Evolutionary conservation across 257 asterid species (phyloP), one percentile per base, ranked within the genome.

Genomic region (Datura wrightii): DNA sequence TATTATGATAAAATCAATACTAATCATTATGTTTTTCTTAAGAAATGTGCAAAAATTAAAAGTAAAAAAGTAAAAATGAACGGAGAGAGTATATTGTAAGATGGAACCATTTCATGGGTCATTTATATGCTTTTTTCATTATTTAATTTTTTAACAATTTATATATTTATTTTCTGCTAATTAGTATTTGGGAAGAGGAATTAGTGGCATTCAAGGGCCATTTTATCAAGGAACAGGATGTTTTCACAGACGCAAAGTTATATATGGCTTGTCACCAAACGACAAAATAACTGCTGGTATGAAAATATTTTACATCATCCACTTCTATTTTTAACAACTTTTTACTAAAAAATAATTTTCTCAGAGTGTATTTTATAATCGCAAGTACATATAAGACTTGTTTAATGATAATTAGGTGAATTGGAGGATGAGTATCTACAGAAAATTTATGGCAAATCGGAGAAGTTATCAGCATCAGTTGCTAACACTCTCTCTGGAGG

Each of bases 211-310:
- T 71, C 92, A 89, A 87, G 92, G 92, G 18, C 85, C 88, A 6
- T 63, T 79, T 37, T 89, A 89, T 55, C 79, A 83, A 60, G 92
- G 92, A 16, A 84, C 92, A 1, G 92, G 92, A 79, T 87, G 90
- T 15, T 86, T 89, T 37, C 89, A 89, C 13, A 84, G 90, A 82
- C 81, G 92, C 82, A 87, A 84, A 71, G 72, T 84, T 37, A 86
- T 87, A 16, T 89, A 87, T 76, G 92, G 92, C 10, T 55, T 67
- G 41, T 79, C 89, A 19, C 89, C 90, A 0, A 6, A 72, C 31
- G 86, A 83, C 5, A 76, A 59, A 24, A 34, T 65, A 24, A 8
- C 31, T 36, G 62, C 83, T 15, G 90, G 91, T 87, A 89, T 39
- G 50, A 0, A 19, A 48, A 46, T 37, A 19, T 2, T 19, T 11